Base-by-base conservation (phyloP, 192 early-diverging fungal species). In the Bifiguratus adelaidae region DNA sequence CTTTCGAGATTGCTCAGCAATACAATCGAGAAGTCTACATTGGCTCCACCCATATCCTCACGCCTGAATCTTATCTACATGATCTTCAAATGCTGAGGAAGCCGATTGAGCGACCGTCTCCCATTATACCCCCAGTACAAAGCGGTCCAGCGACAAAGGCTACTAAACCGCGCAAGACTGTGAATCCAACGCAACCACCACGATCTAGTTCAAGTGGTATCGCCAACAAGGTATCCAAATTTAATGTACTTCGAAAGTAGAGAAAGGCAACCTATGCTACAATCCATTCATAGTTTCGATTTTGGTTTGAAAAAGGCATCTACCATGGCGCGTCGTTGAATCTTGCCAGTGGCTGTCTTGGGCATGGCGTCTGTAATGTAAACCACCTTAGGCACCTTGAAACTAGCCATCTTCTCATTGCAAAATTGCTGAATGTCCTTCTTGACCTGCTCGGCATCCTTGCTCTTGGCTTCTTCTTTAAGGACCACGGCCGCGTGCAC, bases 321-420 rank as follows among this genome's bases (percentile, higher is more conserved):
- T 3, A 73, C 63, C 25, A 82, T 70, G 9, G 74, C 61, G 16
- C 72, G 68, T 40, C 80, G 65, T 58, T 81, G 78, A 37, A 86
- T 74, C 49, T 86, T 86, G 37, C 83, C 83, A 6, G 83, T 86
- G 27, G 80, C 83, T 1, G 83, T 86, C 44, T 81, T 74, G 13
- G 82, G 83, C 53, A 86, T 67, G 34, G 60, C 44, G 12, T 68
- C 55, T 8, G 76, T 73, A 36, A 87, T 59, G 61, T 74, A 85
- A 21, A 87, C 62, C 43, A 67, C 70, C 62, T 83, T 83, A 26
- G 84, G 84, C 6, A 80, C 65, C 52, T 87, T 87, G 59, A 85
- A 87, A 50, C 60, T 70, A 8, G 81, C 75, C 13, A 87, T 47
- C n/a, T 71, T 64, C 12, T 61, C 56, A n/a, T 11, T 43, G 54